Conservation (phyloP, 345 rosid genomes). For the Theobroma cacao region DNA sequence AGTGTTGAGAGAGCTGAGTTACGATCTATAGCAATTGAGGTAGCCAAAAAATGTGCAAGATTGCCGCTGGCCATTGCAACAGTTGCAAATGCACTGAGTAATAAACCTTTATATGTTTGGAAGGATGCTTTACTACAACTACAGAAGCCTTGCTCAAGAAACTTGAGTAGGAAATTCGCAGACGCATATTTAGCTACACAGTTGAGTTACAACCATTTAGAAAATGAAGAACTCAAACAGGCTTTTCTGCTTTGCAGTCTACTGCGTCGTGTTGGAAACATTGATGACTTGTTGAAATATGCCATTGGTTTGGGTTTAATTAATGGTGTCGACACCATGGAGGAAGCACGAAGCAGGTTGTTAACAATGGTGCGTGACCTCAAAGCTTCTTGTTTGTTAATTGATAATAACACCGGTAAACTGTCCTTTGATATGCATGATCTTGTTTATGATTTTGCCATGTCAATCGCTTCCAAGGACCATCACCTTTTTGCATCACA, state of each 20-base stretch:
- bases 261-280: background rate
- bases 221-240: slow-evolving; percentile 12
- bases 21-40: background rate
- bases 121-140: slow-evolving; percentile 11
- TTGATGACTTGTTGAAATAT: slow-evolving; percentile 1
- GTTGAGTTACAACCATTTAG: slow-evolving; percentile 22
- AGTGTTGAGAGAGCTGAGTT: background rate
- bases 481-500: background rate
- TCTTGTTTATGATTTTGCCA: background rate
- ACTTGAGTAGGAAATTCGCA: background rate
- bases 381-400: slow-evolving; percentile 20
- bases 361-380: slow-evolving; percentile 11
- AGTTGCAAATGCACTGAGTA: slow-evolving; percentile 19
- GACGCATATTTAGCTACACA: background rate
- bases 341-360: slow-evolving; percentile 8
- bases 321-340: too few relatives aligned
- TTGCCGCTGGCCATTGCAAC: slow-evolving; percentile 27
- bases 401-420: background rate
- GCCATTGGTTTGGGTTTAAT: too few relatives aligned
- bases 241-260: slow-evolving; percentile 23
- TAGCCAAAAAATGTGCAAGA: slow-evolving; percentile 26
- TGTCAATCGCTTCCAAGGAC: background rate
- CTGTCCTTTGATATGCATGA: background rate
- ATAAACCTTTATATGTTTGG: slow-evolving; percentile 13
- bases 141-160: background rate